A percentile compares a stretch with the other conserved stretches of the same genome.
These are phyloP conservation scores for Xylaria palmicola DNA, from an alignment of 495 filamentous ascomycete species.

Conservation along the genomic window DNA sequence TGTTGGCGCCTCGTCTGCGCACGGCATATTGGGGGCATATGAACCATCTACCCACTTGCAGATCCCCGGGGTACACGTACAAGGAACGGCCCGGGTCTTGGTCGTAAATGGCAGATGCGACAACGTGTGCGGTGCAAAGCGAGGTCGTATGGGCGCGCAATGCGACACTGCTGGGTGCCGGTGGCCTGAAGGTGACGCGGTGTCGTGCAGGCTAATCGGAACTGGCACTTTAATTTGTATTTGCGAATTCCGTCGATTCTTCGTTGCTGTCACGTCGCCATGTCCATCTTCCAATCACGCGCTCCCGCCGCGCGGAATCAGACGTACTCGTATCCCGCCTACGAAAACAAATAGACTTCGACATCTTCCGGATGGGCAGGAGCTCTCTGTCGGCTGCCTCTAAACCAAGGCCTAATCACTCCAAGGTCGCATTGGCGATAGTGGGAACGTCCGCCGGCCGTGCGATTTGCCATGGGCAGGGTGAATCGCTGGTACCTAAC, in stretches of 20 bases:
- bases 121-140: background rate
- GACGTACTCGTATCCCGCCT: background rate
- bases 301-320: background rate
- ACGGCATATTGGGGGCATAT: background rate
- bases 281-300: conserved; percentile 8
- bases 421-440: conserved; percentile 6
- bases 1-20: background rate
- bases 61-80: background rate
- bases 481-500: conserved; percentile 4
- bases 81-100: background rate
- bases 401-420: conserved; percentile 1
- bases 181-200: background rate
- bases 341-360: conserved; percentile 11
- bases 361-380: conserved; percentile 9
- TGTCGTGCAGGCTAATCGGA: conserved; percentile 8
- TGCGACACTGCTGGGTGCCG: background rate
- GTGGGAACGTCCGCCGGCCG: background rate
- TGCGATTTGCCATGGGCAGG: conserved; percentile 1
- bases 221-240: conserved; percentile 4
- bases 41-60: background rate
- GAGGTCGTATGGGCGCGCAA: background rate
- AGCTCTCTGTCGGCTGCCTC: background rate
- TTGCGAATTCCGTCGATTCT: conserved; percentile 3
- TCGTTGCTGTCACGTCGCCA: conserved; percentile 4
- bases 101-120: background rate